These are phyloP conservation scores for Tricholoma furcatifolium DNA, from an alignment of 768 basidiomycete genomes.

Conservation along the genomic window DNA sequence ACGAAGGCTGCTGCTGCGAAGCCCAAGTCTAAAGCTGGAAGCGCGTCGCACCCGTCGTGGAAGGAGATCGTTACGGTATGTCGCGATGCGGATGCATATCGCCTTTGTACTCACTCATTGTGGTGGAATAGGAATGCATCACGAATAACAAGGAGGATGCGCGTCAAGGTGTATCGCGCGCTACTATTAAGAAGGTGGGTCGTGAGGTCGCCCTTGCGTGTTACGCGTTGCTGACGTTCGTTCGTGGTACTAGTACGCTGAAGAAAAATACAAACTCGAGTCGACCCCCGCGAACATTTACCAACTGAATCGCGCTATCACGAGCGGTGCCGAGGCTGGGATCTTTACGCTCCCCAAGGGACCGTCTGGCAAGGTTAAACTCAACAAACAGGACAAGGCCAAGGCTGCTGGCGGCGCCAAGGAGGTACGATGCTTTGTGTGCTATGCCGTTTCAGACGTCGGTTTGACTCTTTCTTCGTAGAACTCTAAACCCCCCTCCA, in stretches of 20 bases:
- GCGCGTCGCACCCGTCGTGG: slow-evolving; percentile 46
- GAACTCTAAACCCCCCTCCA: slow-evolving; percentile 50
- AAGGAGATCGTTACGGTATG: slow-evolving; percentile 53
- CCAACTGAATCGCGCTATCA: slow-evolving; percentile 75
- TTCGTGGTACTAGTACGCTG: slow-evolving; percentile 58
- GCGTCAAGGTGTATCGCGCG: slow-evolving; percentile 73
- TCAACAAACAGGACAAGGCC: slow-evolving; percentile 46
- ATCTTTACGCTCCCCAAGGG: slow-evolving; percentile 39
- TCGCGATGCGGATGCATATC: not conserved
- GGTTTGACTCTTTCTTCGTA: slow-evolving; percentile 16
- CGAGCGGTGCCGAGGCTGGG: slow-evolving; percentile 56
- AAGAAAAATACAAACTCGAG: slow-evolving; percentile 77
- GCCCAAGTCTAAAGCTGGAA: slow-evolving; percentile 21
- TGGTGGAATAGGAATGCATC: slow-evolving; percentile 64
- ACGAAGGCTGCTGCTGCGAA: slow-evolving; percentile 21
- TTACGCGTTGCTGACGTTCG: slow-evolving; percentile 15
- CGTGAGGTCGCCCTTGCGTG: not conserved
- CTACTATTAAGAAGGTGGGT: slow-evolving; percentile 78
- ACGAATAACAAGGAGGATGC: slow-evolving; percentile 59
- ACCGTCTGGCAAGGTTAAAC: slow-evolving; percentile 63
- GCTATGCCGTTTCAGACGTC: not conserved
- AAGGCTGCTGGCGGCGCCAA: slow-evolving; percentile 47
- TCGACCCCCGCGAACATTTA: slow-evolving; percentile 64
- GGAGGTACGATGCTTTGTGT: slow-evolving; percentile 44
- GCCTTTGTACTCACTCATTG: not conserved